Conservation (phyloP, 177 flowering plant genomes). For the Vitis hybrid region DNA sequence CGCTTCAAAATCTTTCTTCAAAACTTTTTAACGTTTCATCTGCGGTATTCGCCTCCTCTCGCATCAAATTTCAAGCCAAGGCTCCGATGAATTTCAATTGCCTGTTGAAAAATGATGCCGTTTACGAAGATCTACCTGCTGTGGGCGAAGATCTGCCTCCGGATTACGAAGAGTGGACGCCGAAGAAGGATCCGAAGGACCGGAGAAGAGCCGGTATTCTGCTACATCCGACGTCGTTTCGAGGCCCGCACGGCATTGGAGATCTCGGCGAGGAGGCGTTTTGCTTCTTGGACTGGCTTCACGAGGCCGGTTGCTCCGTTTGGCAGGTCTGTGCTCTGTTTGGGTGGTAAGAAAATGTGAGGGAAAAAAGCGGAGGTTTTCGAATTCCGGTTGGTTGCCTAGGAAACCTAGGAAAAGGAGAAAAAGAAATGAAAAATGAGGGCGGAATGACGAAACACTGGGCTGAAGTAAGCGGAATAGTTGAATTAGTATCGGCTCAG, state of each 20-base stretch:
- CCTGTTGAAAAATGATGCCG: background rate
- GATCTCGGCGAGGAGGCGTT: conserved; percentile 83
- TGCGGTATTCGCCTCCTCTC: background rate
- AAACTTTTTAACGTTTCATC: background rate
- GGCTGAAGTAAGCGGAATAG: too few species aligned
- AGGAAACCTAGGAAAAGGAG: too few species aligned
- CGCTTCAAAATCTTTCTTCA: background rate
- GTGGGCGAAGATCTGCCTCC: conserved; percentile 74
- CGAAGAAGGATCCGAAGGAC: conserved; percentile 34
- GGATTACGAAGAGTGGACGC: conserved; percentile 57
- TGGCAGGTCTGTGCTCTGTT: conserved; percentile 71
- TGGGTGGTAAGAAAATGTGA: background rate
- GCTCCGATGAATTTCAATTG: background rate
- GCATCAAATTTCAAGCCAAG: conserved; percentile 8
- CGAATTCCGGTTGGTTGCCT: too few species aligned
- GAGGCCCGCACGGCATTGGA: conserved; percentile 81
- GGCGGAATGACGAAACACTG: too few species aligned
- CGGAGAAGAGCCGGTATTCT: conserved; percentile 81
- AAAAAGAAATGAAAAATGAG: too few species aligned
- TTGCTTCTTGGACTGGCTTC: conserved; percentile 90
- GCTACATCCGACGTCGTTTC: conserved; percentile 93
- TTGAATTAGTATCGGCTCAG: too few species aligned
- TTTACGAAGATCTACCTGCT: conserved; percentile 4
- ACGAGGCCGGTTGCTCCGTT: conserved; percentile 75
- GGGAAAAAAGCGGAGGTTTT: too few species aligned